Evolutionary conservation across 208 protist species (phyloP), one percentile per base, ranked within the genome.

Genomic region (Jaenimonas drosophilae): DNA sequence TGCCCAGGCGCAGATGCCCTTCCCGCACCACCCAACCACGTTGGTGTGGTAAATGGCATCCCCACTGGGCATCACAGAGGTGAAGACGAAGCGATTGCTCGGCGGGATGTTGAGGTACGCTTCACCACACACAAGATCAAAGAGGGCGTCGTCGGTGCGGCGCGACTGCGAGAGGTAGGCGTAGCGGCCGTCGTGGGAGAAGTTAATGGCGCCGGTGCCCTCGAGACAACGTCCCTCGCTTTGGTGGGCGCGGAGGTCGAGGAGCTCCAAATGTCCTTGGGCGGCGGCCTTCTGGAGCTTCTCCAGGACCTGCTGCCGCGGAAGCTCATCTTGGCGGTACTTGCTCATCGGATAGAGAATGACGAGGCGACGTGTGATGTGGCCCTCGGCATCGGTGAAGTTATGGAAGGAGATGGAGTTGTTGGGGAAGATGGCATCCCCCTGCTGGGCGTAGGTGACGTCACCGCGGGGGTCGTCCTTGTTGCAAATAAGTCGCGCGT

Each of bases 1-100:
- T 24, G 61, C 66, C 76, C 76, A 91, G 11, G 76, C 82, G 43
- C 77, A 87, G 47, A 91, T 87, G 23, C 71, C 74, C 21, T 64
- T 68, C 29, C 82, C 82, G 36, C 64, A 76, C 82, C 77, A 91
- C 7, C 77, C 82, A 31, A 76, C 42, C 23, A 85, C 57, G 48
- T 74, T 87, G n/a, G 82, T 91, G 64, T 87, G 77, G 28, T 50
- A 70, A 14, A 84, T n/a, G 33, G 49, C 29, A 25, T 64, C 60
- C 27, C 50, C 51, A 28, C 23, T 29, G 11, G 64, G 64, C 39
- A 72, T 26, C 27, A 42, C 49, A 14, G 52, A 40, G 2, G 29
- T 45, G 19, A 70, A 70, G 28, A 49, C 40, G 42, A 67, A 67
- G 19, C 54, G 53, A 25, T 38, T 31, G 25, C 61, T 24, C 21